Evolutionary conservation across 371 early-diverging fungal species (phyloP), one percentile per base, ranked within the genome.

Genomic region (Actinomortierella ambigua): DNA sequence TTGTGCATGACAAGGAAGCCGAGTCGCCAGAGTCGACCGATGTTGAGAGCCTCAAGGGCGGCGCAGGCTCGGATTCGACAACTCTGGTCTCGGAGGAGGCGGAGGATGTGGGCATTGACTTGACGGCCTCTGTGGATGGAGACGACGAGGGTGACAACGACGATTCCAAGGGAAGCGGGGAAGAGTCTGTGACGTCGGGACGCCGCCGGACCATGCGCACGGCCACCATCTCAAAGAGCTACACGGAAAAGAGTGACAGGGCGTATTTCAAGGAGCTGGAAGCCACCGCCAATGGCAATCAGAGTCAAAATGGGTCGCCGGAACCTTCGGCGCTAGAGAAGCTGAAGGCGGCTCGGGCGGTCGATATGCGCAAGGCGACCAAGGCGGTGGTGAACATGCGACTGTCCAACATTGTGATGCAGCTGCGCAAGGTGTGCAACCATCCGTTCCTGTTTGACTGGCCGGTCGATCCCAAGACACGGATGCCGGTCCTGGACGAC

Each of bases 391-490:
- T 85, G 59, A 69, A 80, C 24, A 68, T 87, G 63, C 81, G 86
- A 58, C 68, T 98, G 27, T 86, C 93, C 61, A 93, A 92, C 69
- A 76, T 88, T 29, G 85, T 93, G n/a, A 95, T 96, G 95, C 96
- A 97, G 76, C 83, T 96, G 20, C 90, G 97, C 66, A 97, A 97
- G 69, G 91, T 91, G 49, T 97, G 97, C 81, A 96, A 95, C 67
- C 98, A 97, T 69, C 98, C 98, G 1, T 96, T 90, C 69, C 77
- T 98, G 18, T 95, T 96, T 61, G 90, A 94, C 49, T 87, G 90
- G 81, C 92, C 91, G 0, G 41, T 81, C 29, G 85, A 88, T 65
- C 80, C 82, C 1, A 63, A 69, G 22, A 87, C 88, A 1, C 75
- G 70, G 4, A 65, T 84, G 23, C 62, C 82, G 8, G 81, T 81